Evolutionary conservation across 805 yeast genomes (phyloP).

Genomic region (Candida michaelii): DNA sequence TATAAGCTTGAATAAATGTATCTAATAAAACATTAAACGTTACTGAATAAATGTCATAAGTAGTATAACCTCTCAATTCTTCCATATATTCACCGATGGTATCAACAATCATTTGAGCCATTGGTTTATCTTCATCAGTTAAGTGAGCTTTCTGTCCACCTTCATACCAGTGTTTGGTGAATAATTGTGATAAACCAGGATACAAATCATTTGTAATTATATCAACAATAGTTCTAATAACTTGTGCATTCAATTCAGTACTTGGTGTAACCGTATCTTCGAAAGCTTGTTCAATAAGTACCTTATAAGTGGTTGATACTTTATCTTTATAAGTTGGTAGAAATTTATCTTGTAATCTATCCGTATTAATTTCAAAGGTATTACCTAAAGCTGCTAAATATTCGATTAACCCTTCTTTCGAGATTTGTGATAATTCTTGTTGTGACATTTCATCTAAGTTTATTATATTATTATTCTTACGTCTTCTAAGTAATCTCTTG

Average conservation of each 20-base stretch:
- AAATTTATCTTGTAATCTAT: conserved; percentile 63
- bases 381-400: conserved; percentile 81
- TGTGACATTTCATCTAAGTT: conserved; percentile 42
- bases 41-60: conserved; percentile 41
- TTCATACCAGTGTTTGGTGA: conserved; percentile 71
- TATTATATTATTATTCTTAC: conserved; percentile 14
- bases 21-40: conserved; percentile 40
- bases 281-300: conserved; percentile 34
- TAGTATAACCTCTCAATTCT: conserved; percentile 54
- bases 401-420: conserved; percentile 71
- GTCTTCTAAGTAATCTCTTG: conserved; percentile 34
- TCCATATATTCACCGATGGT: conserved; percentile 74
- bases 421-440: conserved; percentile 35
- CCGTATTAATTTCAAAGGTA: conserved; percentile 78
- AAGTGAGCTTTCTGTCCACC: conserved; percentile 32
- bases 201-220: conserved; percentile 72
- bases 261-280: conserved; percentile 54
- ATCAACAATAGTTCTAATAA: conserved; percentile 65
- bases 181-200: conserved; percentile 59
- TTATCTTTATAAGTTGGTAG: conserved; percentile 60
- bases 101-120: conserved; percentile 62
- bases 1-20: conserved; percentile 36
- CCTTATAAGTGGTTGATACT: conserved; percentile 48
- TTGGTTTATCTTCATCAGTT: conserved; percentile 36
- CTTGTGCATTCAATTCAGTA: conserved; percentile 77